These are phyloP conservation scores for Chaetomidium leptoderma DNA, from an alignment of 495 filamentous ascomycete genomes.

Conservation along the genomic window DNA sequence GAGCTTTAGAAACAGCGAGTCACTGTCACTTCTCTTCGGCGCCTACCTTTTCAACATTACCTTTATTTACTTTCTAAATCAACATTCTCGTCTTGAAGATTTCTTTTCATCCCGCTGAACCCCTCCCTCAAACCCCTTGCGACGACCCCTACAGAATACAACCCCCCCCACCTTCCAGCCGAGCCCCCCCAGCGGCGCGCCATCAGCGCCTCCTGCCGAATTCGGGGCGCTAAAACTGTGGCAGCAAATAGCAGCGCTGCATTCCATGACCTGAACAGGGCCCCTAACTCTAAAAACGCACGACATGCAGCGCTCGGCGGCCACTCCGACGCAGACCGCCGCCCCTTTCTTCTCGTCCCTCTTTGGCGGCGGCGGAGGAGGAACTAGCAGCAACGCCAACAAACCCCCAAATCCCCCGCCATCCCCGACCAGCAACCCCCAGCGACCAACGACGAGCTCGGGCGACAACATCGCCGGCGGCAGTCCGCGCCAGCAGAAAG, in stretches of 20 bases:
- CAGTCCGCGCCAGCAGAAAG: constrained; percentile 30
- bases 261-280: constrained; percentile 10
- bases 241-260: constrained; percentile 22
- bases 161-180: not conserved
- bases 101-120: too few relatives aligned
- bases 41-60: not conserved
- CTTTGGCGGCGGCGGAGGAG: constrained; percentile 32
- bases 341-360: constrained; percentile 44
- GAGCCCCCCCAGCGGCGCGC: too few relatives aligned
- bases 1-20: not conserved
- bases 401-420: constrained; percentile 3
- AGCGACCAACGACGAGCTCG: constrained; percentile 41
- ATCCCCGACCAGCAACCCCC: constrained; percentile 18
- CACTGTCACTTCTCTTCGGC: not conserved
- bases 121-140: not conserved
- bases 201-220: constrained; percentile 16
- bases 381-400: constrained; percentile 22
- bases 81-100: not conserved
- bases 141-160: not conserved
- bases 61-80: not conserved
- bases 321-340: constrained; percentile 37
- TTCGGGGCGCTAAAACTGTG: constrained; percentile 14
- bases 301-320: constrained; percentile 42
- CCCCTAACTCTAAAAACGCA: constrained; percentile 7
- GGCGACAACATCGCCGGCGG: constrained; percentile 25